Base-by-base conservation (phyloP, 306 rosid genomes). In the Fagus crenata region DNA sequence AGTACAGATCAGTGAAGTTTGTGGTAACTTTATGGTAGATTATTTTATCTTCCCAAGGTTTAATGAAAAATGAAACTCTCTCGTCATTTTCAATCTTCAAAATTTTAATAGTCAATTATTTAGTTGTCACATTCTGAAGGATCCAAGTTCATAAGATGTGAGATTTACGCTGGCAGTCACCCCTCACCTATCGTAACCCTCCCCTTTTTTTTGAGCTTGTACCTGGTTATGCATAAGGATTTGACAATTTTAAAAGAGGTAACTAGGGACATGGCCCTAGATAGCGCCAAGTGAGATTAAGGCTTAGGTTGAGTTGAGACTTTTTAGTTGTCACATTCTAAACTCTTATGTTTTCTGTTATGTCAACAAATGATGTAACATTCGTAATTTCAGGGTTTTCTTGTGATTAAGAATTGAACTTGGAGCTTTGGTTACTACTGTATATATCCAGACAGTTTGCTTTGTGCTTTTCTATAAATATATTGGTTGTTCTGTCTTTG, bases 401-500 rank as follows among this genome's bases (percentile, higher is more conserved):
- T 13, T 9, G 67, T 74, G 59, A 69, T 42, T 32, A 69, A 17
- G 37, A 65, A 15, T 59, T 75, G 41, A 46, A 61, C 53, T 77
- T 73, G 80, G 68, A 69, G 63, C 60, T 67, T 80, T 37, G 71
- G 71, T 39, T 65, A 28, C 49, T 14, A 39, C 14, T 1, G 7
- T 15, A 3, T 4, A 43, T 18, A 17, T 51, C 78, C 49, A 46
- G 13, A 2, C 51, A 9, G 14, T 46, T 46, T 46, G 51, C 14
- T 46, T 46, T 9, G 51, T 46, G 51, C 39, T 12, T 28, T 67
- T 1, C 42, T 43, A 31, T 22, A 1, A 4, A 13, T 69, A 14
- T 28, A 5, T 40, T 28, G 1, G 7, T 31, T 77, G 49, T 22
- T 3, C 31, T 6, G 6, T 65, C 12, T 35, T 35, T 35, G n/a